Evolutionary conservation across 306 rosid genomes (phyloP), one percentile per base, ranked within the genome.

Genomic region (Dryas alaskensis): DNA sequence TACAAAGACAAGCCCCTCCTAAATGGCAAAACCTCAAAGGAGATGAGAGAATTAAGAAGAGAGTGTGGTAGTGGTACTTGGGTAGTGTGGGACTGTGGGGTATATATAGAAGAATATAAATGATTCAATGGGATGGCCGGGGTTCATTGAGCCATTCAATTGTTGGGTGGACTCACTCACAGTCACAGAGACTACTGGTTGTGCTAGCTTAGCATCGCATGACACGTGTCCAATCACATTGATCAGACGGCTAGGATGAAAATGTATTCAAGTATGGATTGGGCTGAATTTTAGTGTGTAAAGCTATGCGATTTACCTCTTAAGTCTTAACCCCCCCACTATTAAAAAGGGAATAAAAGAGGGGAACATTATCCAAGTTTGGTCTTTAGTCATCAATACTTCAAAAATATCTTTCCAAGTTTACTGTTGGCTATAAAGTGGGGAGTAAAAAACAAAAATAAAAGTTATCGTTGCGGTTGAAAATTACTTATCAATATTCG

Each of bases 1-100:
- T 37, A 74, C 75, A 58, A 14, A 49, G 8, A 67, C 74, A 47
- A 61, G 39, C 25, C 73, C 73, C 77, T 42, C 64, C 69, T 53
- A 12, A 70, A 43, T 19, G 51, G 53, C 25, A 16, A 58, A 47
- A 16, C 40, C 64, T 31, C 53, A 42, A 47, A 19, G 22, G 22
- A 19, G 22, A 19, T 19, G 22, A 19, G 22, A 19, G 22, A 19
- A 19, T 19, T 19, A 19, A 19, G 22, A 19, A 19, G 51, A n/a
- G 17, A 57, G 75, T 57, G 75, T 49, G 66, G 54, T 19, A 19
- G 22, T 49, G 31, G 66, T 71, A 25, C 55, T 57, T 45, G 55
- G 50, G 37, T 17, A 2, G 12, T 58, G 22, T 8, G 25, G 22
- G 22, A 19, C 22, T 27, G 37, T 27, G 66, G 57, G 46, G 67